These are phyloP conservation scores for Penicillium sp. DNA, from an alignment of 2,329 filamentous ascomycete genomes.

Conservation along the genomic window DNA sequence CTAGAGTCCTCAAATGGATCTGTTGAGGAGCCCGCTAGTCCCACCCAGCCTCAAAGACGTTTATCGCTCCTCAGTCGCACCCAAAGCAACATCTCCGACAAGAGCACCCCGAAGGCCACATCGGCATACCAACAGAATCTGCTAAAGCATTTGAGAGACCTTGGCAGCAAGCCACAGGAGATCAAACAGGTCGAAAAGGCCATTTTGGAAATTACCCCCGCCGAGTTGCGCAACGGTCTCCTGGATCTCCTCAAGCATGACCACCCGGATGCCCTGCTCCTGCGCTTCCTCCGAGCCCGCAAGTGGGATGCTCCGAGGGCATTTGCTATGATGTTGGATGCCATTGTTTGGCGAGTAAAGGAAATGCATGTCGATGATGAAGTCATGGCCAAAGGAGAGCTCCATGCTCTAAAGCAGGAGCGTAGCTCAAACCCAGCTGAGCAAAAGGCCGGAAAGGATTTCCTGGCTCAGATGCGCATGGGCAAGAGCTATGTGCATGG, in stretches of 20 bases:
- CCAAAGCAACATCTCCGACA: conserved; percentile 46
- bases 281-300: conserved; percentile 74
- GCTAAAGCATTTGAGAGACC: conserved; percentile 15
- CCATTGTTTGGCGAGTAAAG: conserved; percentile 78
- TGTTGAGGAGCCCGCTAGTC: conserved; percentile 36
- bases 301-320: conserved; percentile 93
- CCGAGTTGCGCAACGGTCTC: conserved; percentile 69
- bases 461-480: conserved; percentile 74
- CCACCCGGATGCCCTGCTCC: conserved; percentile 74
- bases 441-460: conserved; percentile 66
- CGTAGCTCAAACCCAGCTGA: conserved; percentile 52
- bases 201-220: conserved; percentile 66
- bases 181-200: conserved; percentile 76
- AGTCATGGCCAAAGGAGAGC: conserved; percentile 70
- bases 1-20: conserved; percentile 40
- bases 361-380: conserved; percentile 84
- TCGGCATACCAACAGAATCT: conserved; percentile 20
- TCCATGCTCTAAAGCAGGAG: conserved; percentile 54
- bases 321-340: conserved; percentile 83
- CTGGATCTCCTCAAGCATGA: conserved; percentile 92
- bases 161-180: conserved; percentile 37
- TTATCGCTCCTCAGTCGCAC: conserved; percentile 37
- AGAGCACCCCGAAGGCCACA: conserved; percentile 67
- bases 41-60: conserved; percentile 33
- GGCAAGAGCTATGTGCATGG: conserved; percentile 91